A percentile compares a stretch with the other conserved stretches of the same genome.
Conservation (phyloP, 1,284 basidiomycete genomes). For the Cutaneotrichosporon sp. region DNA sequence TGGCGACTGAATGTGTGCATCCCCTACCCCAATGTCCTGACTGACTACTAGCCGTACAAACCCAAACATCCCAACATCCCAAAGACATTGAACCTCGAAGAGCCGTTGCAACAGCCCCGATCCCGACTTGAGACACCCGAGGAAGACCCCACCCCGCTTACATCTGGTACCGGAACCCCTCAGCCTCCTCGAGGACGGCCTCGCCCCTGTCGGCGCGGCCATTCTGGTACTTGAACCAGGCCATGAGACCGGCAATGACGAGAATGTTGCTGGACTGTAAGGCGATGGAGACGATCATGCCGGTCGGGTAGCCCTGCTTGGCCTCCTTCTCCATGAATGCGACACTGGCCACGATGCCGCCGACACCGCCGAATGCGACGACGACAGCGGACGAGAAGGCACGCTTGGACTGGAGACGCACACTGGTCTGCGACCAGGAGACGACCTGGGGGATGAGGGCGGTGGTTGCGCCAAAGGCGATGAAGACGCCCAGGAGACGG, state of each 20-base stretch:
- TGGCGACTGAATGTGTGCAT: no score
- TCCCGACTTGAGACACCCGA: no score
- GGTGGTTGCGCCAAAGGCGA: conserved; percentile 41
- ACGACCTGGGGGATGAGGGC: conserved; percentile 36
- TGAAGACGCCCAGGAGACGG: conserved; percentile 37
- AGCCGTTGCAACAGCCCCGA: no score
- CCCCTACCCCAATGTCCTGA: no score
- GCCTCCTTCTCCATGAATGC: conserved; percentile 13
- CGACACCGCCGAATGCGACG: conserved; percentile 48
- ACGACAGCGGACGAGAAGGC: conserved; percentile 44
- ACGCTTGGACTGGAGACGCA: conserved; percentile 46
- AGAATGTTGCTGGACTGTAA: background rate
- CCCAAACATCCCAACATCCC: no score
- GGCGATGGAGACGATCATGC: conserved; percentile 12
- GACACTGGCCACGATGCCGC: conserved; percentile 45
- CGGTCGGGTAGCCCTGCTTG: conserved; percentile 8
- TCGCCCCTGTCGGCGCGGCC: conserved; percentile 9
- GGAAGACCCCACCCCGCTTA: no score
- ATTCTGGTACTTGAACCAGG: conserved; percentile 15
- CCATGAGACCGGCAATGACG: background rate
- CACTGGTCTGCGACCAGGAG: conserved; percentile 46
- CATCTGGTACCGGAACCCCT: conserved; percentile 13
- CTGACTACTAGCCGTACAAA: no score
- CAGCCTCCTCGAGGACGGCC: conserved; percentile 8
- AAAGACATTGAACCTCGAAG: no score